These are phyloP conservation scores for Lecanicillium sp. DNA, from an alignment of 2,329 filamentous ascomycete genomes.

Conservation along the genomic window DNA sequence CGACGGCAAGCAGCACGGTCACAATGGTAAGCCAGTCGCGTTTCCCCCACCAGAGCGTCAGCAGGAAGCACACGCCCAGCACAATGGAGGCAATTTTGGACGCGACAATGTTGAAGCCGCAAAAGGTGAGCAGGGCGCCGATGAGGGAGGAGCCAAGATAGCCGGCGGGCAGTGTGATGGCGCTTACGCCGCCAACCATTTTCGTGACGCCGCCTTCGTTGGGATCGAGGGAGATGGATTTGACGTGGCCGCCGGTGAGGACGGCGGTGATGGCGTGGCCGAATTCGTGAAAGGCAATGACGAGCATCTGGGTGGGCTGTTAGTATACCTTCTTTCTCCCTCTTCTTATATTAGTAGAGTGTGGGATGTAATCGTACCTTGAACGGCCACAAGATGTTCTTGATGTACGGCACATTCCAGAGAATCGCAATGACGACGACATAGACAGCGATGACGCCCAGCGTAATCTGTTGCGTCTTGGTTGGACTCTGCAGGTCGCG, in stretches of 20 bases:
- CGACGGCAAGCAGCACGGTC: conserved; percentile 62
- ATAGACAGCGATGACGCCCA: conserved; percentile 64
- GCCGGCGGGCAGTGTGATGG: conserved; percentile 66
- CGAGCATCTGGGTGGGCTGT: conserved; percentile 53
- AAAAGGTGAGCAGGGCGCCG: conserved; percentile 69
- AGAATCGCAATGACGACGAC: conserved; percentile 66
- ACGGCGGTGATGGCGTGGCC: conserved; percentile 66
- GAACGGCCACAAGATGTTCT: conserved; percentile 70
- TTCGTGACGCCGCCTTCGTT: conserved; percentile 72
- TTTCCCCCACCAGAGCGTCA: conserved; percentile 77
- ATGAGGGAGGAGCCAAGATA: conserved; percentile 72
- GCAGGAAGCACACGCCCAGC: conserved; percentile 63
- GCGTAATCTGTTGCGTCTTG: conserved; percentile 60
- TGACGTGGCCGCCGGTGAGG: conserved; percentile 64
- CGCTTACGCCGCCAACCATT: conserved; percentile 63
- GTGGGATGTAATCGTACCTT: conserved; percentile 54
- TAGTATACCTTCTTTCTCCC: not conserved
- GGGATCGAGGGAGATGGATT: conserved; percentile 69
- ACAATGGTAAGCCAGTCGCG: conserved; percentile 69
- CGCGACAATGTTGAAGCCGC: conserved; percentile 73
- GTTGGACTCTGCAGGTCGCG: conserved; percentile 51
- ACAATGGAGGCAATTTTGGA: conserved; percentile 71
- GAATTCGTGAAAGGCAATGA: conserved; percentile 77
- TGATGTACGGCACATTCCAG: conserved; percentile 74
- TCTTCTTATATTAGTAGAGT: not conserved